Base-by-base conservation (phyloP, 768 basidiomycete species). In the Gloeophyllum trabeum region DNA sequence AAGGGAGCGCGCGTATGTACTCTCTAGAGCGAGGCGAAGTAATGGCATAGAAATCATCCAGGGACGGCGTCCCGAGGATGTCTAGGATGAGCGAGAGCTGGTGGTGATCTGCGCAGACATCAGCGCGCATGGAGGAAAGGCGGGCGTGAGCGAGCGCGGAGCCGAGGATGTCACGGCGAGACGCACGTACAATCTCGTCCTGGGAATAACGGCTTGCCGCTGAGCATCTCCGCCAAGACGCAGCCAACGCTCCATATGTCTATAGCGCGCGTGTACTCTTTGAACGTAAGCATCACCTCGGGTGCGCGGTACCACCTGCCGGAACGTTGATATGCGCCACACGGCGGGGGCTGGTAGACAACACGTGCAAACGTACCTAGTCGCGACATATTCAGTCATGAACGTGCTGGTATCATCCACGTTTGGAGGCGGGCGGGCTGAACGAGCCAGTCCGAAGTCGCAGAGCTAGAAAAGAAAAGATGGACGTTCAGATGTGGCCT, bases 261-360 rank as follows among this genome's bases (percentile, higher is more conserved):
- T 59, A 89, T 85, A 0, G 83, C 83, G 24, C 76, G 75, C 4
- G 90, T 92, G 58, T 97, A 97, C 65, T 93, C 82, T 55, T 93
- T 91, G 69, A 96, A 97, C 0, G 90, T 94, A 25, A 98, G 73
- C 94, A 98, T 97, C 47, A 98, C 88, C 59, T 97, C 94, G 0
- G 94, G 94, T 0, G 94, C 94, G 23, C 94, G 79, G 58, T 97
- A 98, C 94, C 94, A 97, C 54, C 90, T 81, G 39, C 7, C 10
- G 28, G 16, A 32, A 10, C 28, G 16, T 32, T 10, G 28, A 32
- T 16, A 16, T 32, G 16, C 10, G 28, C 16, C 10, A 32, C 10
- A 16, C 28, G 28, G 28, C 10, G 28, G 16, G 28, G 28, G 28
- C 28, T 10, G 28, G 28, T 10, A 36, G 52, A 40, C 42, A 45